Evolutionary conservation across 305 asterid species (phyloP), one percentile per base, ranked within the genome.

Genomic region (Caryopteris hybrid): DNA sequence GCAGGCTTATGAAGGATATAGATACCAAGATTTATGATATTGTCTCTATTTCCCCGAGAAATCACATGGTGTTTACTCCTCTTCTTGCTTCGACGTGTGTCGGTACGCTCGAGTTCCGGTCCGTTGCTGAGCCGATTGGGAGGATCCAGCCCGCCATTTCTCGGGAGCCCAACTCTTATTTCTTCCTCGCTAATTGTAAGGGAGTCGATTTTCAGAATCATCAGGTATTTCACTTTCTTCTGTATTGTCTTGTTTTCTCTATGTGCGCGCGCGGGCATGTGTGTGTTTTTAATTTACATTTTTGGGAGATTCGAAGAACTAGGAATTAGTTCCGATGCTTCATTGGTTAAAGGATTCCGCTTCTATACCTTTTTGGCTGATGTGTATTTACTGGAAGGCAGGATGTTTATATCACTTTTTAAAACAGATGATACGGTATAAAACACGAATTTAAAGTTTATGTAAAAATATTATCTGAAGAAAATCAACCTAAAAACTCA

Each of bases 101-200:
- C 50, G 98, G 98, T 5, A 92, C 98, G 29, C 96, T 92, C 4
- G 98, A 92, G 60, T 92, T 92, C 83, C 88, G 98, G 64, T 92
- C 98, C 4, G 98, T 92, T 4, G 96, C 96, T 20, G 98, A 92
- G 78, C 97, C 96, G 52, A 85, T 92, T 46, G 95, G 88, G 31
- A 77, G 96, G 84, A 92, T 92, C 76, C 98, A 90, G 71, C 97
- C 97, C 22, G 98, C 97, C n/a, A 85, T 92, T 59, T 92, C 96
- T 16, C 73, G 80, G 9, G 95, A 92, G 65, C 98, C 97, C 39
- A 89, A 85, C 68, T 92, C 98, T 11, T 92, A 39, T 70, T 90
- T 86, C 87, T 92, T 90, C 76, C 91, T 92, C 36, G 89, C 98
- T 20, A 88, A 90, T 55, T 92, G 95, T 67, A 80, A 67, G 0